Percentiles rank a stretch among this genome's conserved stretches.
phyloP scores from a whole-genome alignment of 1,284 basidiomycete genomes.

The Apiotrichum brassicae region DNA sequence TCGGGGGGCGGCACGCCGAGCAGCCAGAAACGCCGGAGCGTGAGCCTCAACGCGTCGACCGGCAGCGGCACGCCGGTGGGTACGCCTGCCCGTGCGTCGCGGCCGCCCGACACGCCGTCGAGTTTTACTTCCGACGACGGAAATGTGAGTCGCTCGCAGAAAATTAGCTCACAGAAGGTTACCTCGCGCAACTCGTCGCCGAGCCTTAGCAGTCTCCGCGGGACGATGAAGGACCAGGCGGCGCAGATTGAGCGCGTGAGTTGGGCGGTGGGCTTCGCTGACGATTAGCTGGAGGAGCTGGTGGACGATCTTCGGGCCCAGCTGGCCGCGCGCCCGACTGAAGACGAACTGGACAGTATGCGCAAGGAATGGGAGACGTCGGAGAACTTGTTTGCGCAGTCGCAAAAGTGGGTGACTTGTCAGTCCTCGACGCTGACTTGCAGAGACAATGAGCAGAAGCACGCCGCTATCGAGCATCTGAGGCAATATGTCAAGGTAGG shows the following conservation, averaged over 20 bases:
- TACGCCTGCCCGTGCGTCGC: neutral
- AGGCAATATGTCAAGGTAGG: conserved; percentile 31
- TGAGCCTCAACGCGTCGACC: neutral
- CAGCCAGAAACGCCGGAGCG: neutral
- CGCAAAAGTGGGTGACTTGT: conserved; percentile 22
- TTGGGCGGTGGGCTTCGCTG: neutral
- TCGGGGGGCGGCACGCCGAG: neutral
- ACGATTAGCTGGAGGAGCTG: conserved; percentile 5
- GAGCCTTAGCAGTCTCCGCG: neutral
- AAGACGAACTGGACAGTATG: conserved; percentile 15
- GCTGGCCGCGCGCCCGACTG: conserved; percentile 9
- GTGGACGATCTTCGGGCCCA: conserved; percentile 5
- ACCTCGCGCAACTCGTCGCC: neutral
- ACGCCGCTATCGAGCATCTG: conserved; percentile 27
- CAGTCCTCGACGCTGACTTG: neutral
- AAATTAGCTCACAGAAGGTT: neutral
- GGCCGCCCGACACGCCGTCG: neutral
- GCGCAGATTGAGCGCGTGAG: conserved; percentile 1
- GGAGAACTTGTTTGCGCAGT: conserved; percentile 27
- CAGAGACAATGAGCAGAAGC: conserved; percentile 38
- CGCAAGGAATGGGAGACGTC: conserved; percentile 23
- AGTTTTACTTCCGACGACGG: neutral
- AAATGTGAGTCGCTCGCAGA: neutral
- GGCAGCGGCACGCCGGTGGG: neutral
- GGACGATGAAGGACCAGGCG: neutral